Base-by-base conservation (phyloP, 177 flowering plant species). In the Vitis hybrid region DNA sequence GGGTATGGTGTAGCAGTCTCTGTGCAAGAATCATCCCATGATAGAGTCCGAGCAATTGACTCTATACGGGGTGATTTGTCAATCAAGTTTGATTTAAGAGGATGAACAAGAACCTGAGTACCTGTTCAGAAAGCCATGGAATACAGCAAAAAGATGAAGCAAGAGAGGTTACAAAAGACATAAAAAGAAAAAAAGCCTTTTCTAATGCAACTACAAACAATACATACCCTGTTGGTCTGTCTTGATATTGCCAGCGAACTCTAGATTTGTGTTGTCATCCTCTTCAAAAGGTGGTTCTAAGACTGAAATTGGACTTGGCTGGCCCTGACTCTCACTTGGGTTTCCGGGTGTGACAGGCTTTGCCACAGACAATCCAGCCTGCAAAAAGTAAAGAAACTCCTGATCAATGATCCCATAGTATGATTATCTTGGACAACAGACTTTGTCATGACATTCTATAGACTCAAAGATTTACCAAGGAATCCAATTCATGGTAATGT, bases 61-160 rank as follows among this genome's bases (percentile, higher is more conserved):
- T 75, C 94, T 64, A 92, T 89, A 1, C 85, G 92, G 21, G 95
- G 94, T 57, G 97, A 94, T 75, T 89, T 91, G 74, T 83, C 86
- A 58, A 92, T 84, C 70, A 88, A 75, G 71, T 82, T 87, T 52
- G 91, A 84, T 67, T 73, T 80, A 22, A 68, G 39, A 56, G 75
- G 56, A 13, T 63, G 78, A 60, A 21, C 61, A 21, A 66, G 70
- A 22, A 56, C 48, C 64, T 59, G 66, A 31, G 14, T 21, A 66
- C 88, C 92, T 89, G 88, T 65, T 64, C 9, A 3, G 19, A 60
- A 21, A 39, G 45, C 45, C 6, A 39, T 39, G 45, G 45, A 39
- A 4, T 39, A 7, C 53, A 3, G 19, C 58, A 15, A 39, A 33
- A 13, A 13, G 3, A 14, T 21, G 2, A 12, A 50, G 10, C 52